These are phyloP conservation scores for Schizochytrium sp. DNA, from an alignment of 108 stramenopile species.

Conservation along the genomic window DNA sequence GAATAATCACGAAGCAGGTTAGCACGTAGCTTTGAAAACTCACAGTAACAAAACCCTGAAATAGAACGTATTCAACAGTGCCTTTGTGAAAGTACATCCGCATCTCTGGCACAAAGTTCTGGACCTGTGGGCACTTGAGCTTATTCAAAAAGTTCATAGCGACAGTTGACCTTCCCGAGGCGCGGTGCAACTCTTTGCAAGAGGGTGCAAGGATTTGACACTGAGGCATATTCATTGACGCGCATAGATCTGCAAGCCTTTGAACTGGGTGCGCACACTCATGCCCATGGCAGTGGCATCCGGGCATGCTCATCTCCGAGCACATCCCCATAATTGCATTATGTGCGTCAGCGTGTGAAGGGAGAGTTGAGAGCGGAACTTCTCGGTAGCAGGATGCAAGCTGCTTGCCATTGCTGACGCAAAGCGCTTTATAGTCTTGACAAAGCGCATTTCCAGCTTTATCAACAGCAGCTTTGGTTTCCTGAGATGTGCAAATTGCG, in stretches of 20 bases:
- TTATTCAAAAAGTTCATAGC: not conserved
- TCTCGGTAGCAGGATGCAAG: not conserved
- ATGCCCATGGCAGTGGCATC: not conserved
- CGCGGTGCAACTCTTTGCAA: not conserved
- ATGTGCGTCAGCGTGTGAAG: not conserved
- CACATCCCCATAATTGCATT: not conserved
- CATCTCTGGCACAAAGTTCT: not conserved
- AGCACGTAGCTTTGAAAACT: not conserved
- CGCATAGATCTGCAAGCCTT: not conserved
- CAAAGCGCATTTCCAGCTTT: not conserved
- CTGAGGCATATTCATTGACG: conserved; percentile 34
- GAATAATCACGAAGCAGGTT: not conserved
- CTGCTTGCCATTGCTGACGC: not conserved
- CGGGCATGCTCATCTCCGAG: not conserved
- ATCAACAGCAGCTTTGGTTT: not conserved
- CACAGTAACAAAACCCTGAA: not conserved
- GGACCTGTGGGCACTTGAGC: not conserved
- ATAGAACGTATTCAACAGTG: conserved; percentile 9
- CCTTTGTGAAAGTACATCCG: conserved; percentile 44
- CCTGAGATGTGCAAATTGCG: not conserved
- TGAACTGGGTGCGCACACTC: not conserved
- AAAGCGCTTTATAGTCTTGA: not conserved
- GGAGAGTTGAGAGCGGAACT: not conserved
- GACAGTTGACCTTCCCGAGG: too few species aligned
- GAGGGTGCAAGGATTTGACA: not conserved